Evolutionary conservation across 495 filamentous ascomycete species (phyloP), one percentile per base, ranked within the genome.

Genomic region (Neurospora sp.): DNA sequence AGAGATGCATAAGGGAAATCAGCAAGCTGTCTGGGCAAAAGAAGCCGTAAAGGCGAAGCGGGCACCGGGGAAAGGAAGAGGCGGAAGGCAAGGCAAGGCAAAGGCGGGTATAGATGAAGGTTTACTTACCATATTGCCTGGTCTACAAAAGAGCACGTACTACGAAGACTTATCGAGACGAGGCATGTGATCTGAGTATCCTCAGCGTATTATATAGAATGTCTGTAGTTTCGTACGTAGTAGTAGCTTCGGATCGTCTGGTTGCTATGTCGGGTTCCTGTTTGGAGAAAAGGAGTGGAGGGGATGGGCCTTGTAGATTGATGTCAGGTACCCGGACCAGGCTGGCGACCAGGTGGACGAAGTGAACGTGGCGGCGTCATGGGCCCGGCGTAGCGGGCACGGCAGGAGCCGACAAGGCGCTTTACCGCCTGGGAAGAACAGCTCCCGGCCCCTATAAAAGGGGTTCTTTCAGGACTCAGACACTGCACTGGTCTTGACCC

Each of bases 91-190:
- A 49, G 46, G n/a, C 44, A 20, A 44, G 41, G 18, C 42, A 46
- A n/a, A 46, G 10, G 46, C 10, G 46, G 46, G 2, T 42, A 39
- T n/a, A 3, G 16, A 31, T 16, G 3, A 38, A 27, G 31, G 42
- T 2, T 14, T 4, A 40, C 38, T 74, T 75, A 82, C 79, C 79
- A 82, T 82, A 62, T 72, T 79, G 76, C 74, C 75, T 70, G 69
- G 70, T 66, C 49, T 73, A 74, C 77, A 78, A 75, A 72, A 73
- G 74, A 74, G 76, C 75, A 76, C 79, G 79, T 78, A 80, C 80
- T 80, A 81, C 75, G 77, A 75, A 72, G 78, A 78, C 77, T 76
- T 76, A 38, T 73, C 76, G 54, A 60, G 41, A 75, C 78, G 77
- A 77, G 72, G 73, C 79, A 82, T 80, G 77, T 77, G 79, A 71